Conservation (phyloP, 2,329 filamentous ascomycete species). For the Colletotrichum incanum region DNA sequence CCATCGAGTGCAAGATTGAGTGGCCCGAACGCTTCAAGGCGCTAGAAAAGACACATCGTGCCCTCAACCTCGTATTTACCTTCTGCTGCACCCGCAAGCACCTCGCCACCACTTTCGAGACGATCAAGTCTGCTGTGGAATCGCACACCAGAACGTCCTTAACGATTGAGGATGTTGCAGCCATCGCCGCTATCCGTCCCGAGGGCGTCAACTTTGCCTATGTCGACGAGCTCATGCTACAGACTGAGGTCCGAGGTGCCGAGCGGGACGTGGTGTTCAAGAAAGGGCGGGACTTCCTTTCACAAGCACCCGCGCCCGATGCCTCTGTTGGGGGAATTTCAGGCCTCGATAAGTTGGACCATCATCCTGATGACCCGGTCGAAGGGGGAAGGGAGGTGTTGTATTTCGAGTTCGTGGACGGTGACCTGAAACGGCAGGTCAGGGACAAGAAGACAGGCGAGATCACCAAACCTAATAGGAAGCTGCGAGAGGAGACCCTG, state of each 20-base stretch:
- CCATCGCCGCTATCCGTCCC: constrained; percentile 84
- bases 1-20: constrained; percentile 56
- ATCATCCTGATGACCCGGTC: constrained; percentile 48
- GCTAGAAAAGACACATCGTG: constrained; percentile 83
- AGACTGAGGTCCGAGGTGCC: constrained; percentile 82
- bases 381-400: constrained; percentile 76
- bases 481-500: constrained; percentile 82
- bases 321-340: constrained; percentile 71
- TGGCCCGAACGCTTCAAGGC: constrained; percentile 85
- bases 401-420: constrained; percentile 93
- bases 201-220: constrained; percentile 87
- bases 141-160: constrained; percentile 82
- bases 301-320: constrained; percentile 67
- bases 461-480: constrained; percentile 76
- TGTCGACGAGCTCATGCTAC: constrained; percentile 86
- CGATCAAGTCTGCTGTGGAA: constrained; percentile 87
- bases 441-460: constrained; percentile 81
- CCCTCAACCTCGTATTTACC: constrained; percentile 93
- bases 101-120: constrained; percentile 91
- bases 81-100: constrained; percentile 96
- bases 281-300: constrained; percentile 66
- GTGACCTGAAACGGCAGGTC: constrained; percentile 88
- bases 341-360: constrained; percentile 61
- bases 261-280: constrained; percentile 77
- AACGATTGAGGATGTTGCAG: constrained; percentile 83